phyloP scores from a whole-genome alignment of 768 basidiomycete species.

The Cystofilobasidium ferigula region DNA sequence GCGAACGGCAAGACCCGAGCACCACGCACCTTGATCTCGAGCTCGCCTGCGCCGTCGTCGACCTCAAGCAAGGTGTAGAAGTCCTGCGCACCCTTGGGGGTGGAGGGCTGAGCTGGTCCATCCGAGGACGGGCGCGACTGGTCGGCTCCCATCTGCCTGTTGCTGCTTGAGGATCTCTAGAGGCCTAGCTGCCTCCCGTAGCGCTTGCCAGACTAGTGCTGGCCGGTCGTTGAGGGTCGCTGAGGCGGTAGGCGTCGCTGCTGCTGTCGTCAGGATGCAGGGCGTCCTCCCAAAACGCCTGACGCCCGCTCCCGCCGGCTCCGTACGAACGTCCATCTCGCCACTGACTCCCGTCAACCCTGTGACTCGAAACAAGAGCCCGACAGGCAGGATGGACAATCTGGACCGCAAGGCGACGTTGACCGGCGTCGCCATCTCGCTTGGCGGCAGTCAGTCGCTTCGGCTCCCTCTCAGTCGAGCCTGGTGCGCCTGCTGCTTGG shows the following conservation, averaged over 20 bases:
- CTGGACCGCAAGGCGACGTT: constrained; percentile 29
- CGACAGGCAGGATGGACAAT: no score
- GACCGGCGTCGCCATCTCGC: constrained; percentile 71
- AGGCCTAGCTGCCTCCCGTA: no score
- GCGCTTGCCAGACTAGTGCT: no score
- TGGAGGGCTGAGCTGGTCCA: background rate
- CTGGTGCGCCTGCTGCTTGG: background rate
- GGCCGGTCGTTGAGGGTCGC: no score
- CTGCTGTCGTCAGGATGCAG: no score
- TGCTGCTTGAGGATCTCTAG: no score
- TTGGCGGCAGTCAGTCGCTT: constrained; percentile 49
- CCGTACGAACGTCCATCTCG: no score
- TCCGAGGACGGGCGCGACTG: constrained; percentile 12
- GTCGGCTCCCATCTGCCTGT: constrained; percentile 26
- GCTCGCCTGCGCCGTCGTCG: constrained; percentile 60
- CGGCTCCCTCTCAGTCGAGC: background rate
- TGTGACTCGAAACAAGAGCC: no score
- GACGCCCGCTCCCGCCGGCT: no score
- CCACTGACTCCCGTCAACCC: no score
- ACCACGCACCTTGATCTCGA: constrained; percentile 68
- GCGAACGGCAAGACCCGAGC: constrained; percentile 5
- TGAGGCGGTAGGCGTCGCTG: no score
- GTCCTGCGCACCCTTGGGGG: constrained; percentile 2
- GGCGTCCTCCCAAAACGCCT: no score
- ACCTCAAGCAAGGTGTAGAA: constrained; percentile 21